Conservation (phyloP, 129 eudicot genomes). For the Artemisia tridentata region DNA sequence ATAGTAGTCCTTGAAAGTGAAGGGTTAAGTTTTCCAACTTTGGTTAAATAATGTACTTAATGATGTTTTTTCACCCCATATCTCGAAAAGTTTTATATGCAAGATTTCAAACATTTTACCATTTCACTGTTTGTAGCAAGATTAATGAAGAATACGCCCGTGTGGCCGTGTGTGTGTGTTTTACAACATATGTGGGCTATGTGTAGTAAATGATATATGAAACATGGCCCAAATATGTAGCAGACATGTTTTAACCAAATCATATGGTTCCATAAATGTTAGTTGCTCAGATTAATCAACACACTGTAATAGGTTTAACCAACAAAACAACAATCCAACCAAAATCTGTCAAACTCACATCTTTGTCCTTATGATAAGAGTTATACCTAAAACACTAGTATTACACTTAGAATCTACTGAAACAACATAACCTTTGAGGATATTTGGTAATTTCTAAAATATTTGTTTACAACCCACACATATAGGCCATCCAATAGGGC, state of each 20-base stretch:
- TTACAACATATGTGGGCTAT: constrained; percentile 12
- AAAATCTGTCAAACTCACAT: constrained; percentile 4
- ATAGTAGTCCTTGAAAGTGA: constrained; percentile 25
- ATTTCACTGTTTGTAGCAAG: constrained; percentile 13
- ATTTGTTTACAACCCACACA: too few relatives aligned
- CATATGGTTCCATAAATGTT: constrained; percentile 26
- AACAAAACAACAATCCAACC: constrained; percentile 26
- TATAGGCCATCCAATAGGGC: too few relatives aligned
- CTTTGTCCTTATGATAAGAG: neutral
- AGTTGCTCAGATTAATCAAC: constrained; percentile 5
- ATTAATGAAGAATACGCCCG: neutral
- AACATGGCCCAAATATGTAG: constrained; percentile 31
- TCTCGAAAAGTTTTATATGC: neutral
- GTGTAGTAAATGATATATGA: constrained; percentile 19
- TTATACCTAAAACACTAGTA: too few relatives aligned
- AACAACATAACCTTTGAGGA: too few relatives aligned
- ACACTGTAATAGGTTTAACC: constrained; percentile 17
- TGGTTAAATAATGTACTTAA: constrained; percentile 20
- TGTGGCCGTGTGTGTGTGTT: neutral
- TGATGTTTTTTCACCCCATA: constrained; percentile 16
- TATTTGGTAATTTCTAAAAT: too few relatives aligned
- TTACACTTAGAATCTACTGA: too few relatives aligned
- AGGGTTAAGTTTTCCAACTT: constrained; percentile 3
- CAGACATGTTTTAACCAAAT: constrained; percentile 33
- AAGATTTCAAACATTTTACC: constrained; percentile 6